Evolutionary conservation across 306 rosid genomes (phyloP).

Genomic region (Aeschynomene evenia): DNA sequence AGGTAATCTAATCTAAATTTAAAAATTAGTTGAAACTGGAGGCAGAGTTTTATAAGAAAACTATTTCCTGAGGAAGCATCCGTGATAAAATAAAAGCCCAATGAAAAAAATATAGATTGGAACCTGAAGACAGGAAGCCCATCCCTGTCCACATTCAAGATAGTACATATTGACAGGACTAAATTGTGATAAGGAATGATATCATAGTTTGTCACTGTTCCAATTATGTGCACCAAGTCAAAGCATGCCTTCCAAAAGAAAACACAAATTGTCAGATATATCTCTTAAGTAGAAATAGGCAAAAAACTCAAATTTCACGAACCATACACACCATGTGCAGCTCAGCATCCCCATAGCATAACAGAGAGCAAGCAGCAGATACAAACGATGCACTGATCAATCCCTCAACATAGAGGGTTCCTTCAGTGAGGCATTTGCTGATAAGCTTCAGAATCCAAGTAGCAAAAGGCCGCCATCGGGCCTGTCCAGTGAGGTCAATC

Average conservation of each 20-base stretch:
- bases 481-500: constrained; percentile 54
- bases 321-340: constrained; percentile 70
- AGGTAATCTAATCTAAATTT: background rate
- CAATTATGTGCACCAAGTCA: constrained; percentile 64
- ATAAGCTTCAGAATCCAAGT: constrained; percentile 84
- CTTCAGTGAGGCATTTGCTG: constrained; percentile 75
- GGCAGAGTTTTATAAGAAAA: constrained; percentile 26
- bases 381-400: constrained; percentile 63
- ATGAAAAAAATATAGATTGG: constrained; percentile 13
- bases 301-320: constrained; percentile 19
- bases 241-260: constrained; percentile 76
- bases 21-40: constrained; percentile 23
- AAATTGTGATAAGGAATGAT: constrained; percentile 69
- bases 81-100: constrained; percentile 10
- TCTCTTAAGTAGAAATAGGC: background rate
- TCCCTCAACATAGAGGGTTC: constrained; percentile 84
- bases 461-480: constrained; percentile 77
- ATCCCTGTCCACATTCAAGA: constrained; percentile 72
- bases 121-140: constrained; percentile 93
- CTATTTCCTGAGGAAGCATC: background rate
- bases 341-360: constrained; percentile 83
- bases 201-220: constrained; percentile 57
- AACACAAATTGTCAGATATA: constrained; percentile 36
- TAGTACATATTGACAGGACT: constrained; percentile 60
- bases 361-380: constrained; percentile 65